Conservation (phyloP, 2,329 filamentous ascomycete species). For the Helicocarpus griseus region DNA sequence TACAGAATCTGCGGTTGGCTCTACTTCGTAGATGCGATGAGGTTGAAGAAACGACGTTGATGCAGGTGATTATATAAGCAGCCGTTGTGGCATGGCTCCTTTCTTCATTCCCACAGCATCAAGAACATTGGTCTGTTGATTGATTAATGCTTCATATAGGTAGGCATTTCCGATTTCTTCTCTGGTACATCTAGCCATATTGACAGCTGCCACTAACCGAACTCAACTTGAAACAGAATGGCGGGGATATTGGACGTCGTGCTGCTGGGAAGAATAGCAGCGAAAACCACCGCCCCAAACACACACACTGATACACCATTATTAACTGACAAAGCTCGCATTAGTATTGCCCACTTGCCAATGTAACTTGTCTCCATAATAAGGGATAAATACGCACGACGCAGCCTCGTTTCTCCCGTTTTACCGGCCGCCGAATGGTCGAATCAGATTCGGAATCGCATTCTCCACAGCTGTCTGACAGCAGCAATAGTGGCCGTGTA, state of each 20-base stretch:
- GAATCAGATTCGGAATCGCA: not conserved
- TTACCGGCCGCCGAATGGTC: not conserved
- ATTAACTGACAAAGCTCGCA: not conserved
- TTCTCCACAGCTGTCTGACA: not conserved
- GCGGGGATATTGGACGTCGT: too few relatives aligned
- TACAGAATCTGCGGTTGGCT: too few relatives aligned
- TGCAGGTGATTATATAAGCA: not conserved
- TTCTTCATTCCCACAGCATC: too few relatives aligned
- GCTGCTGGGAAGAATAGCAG: too few relatives aligned
- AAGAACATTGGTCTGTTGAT: too few relatives aligned
- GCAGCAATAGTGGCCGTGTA: not conserved
- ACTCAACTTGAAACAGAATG: not conserved
- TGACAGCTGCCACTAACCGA: not conserved
- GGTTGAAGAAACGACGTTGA: not conserved
- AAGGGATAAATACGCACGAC: too few relatives aligned
- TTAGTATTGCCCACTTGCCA: too few relatives aligned
- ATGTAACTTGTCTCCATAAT: not conserved
- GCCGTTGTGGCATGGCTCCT: not conserved
- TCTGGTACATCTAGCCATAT: not conserved
- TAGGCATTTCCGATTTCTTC: not conserved
- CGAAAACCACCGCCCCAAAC: not conserved
- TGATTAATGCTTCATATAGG: not conserved
- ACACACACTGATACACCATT: not conserved
- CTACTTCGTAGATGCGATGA: not conserved
- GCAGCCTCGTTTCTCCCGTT: not conserved